Evolutionary conservation across 768 basidiomycete species (phyloP).

Genomic region (Naganishia antarctica): DNA sequence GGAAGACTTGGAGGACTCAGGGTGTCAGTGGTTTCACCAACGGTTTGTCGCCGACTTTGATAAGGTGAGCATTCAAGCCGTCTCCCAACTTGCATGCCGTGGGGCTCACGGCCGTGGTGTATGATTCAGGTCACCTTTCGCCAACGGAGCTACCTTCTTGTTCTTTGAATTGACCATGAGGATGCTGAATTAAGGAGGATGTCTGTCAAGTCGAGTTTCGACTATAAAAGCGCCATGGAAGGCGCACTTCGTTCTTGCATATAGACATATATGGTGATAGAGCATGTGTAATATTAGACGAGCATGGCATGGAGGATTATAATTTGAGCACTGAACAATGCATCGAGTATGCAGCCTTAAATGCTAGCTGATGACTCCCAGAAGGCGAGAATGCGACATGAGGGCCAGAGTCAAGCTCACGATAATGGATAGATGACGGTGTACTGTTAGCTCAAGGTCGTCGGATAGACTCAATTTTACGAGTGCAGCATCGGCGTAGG

Average conservation of each 20-base stretch:
- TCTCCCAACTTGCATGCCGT: too few species aligned
- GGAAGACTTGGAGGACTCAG: constrained; percentile 75
- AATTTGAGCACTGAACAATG: background rate
- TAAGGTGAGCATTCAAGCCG: constrained; percentile 55
- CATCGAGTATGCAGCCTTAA: too few species aligned
- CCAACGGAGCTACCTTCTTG: constrained; percentile 93
- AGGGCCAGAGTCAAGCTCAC: too few species aligned
- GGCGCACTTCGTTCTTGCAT: background rate
- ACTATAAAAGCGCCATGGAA: background rate
- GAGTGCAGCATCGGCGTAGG: too few species aligned
- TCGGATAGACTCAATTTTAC: too few species aligned
- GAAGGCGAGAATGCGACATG: too few species aligned
- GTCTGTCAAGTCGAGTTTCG: too few species aligned
- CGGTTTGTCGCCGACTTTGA: constrained; percentile 85
- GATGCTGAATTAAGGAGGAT: constrained; percentile 35
- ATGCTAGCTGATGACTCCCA: too few species aligned
- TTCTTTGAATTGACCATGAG: constrained; percentile 91
- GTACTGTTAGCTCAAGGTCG: too few species aligned
- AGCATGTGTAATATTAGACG: background rate
- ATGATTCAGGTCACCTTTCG: constrained; percentile 44
- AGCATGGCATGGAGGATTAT: background rate
- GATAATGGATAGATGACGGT: too few species aligned
- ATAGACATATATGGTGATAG: background rate
- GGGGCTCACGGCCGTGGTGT: too few species aligned
- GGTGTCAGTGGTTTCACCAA: constrained; percentile 81